phyloP scores from a whole-genome alignment of 306 rosid genomes.

The Malus sylvestris region DNA sequence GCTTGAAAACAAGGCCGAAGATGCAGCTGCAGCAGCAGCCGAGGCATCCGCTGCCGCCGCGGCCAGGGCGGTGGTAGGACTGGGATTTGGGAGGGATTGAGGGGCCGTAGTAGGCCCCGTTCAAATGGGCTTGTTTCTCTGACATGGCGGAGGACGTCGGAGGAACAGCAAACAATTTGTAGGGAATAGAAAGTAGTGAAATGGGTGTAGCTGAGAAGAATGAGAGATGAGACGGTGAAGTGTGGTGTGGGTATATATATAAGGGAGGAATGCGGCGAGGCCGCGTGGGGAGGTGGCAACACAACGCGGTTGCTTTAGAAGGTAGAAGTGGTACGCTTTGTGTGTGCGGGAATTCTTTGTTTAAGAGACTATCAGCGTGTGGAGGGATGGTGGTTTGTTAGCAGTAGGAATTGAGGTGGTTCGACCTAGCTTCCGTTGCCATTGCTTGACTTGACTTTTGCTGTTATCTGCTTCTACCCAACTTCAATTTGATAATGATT shows the following conservation, averaged over 20 bases:
- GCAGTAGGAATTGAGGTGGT: neutral
- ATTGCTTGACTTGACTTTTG: neutral
- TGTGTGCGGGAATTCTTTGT: neutral
- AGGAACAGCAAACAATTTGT: neutral
- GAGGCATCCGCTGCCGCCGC: constrained; percentile 27
- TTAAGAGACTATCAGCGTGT: neutral
- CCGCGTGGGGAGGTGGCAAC: neutral
- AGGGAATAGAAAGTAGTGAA: neutral
- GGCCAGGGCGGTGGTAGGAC: constrained; percentile 28
- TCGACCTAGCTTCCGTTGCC: neutral
- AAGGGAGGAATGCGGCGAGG: neutral
- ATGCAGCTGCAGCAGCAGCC: constrained; percentile 37
- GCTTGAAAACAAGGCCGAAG: constrained; percentile 32
- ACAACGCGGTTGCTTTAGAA: constrained; percentile 19
- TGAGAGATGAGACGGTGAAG: neutral
- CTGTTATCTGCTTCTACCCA: neutral
- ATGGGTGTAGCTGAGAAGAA: neutral
- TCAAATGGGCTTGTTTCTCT: constrained; percentile 35
- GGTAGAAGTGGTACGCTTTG: neutral
- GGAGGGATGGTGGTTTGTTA: neutral
- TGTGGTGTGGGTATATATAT: constrained; percentile 1
- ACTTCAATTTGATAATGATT: neutral
- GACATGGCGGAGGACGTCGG: constrained; percentile 26
- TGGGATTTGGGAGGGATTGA: constrained; percentile 49
- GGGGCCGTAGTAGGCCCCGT: constrained; percentile 86